A percentile compares a stretch with the other conserved stretches of the same genome.
These are phyloP conservation scores for Eucalyptus brandiana DNA, from an alignment of 345 rosid species.

Conservation along the genomic window DNA sequence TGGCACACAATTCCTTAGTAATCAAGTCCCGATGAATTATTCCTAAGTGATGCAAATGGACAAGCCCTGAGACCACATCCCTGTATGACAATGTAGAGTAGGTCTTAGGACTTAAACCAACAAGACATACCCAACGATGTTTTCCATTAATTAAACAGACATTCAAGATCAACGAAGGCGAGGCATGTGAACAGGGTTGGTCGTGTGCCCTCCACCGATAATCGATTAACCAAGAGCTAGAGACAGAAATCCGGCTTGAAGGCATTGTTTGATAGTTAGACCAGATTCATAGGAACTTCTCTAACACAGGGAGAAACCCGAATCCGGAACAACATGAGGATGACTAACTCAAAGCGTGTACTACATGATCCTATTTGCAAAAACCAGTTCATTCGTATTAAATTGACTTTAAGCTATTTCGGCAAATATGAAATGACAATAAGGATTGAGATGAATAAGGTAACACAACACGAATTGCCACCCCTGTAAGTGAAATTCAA, in stretches of 20 bases:
- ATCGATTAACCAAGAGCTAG: neutral
- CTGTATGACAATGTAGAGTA: constrained; percentile 17
- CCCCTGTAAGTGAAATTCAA: neutral
- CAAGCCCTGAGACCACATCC: constrained; percentile 80
- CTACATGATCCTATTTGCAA: neutral
- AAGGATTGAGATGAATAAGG: neutral
- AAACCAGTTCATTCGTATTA: neutral
- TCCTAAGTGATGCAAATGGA: constrained; percentile 80
- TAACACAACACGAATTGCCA: neutral
- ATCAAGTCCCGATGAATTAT: constrained; percentile 83
- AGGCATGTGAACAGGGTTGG: constrained; percentile 32
- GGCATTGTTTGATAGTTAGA: neutral
- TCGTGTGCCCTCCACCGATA: neutral
- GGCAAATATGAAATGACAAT: neutral
- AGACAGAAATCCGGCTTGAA: neutral
- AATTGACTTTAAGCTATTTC: neutral
- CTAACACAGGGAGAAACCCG: neutral
- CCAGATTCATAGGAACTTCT: neutral
- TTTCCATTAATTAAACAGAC: neutral
- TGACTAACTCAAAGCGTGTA: neutral
- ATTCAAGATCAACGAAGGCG: constrained; percentile 42
- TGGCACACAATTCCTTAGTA: constrained; percentile 57
- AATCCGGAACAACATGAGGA: neutral
- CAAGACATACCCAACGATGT: neutral
- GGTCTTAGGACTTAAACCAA: neutral